Evolutionary conservation across 73 alveolate genomes (phyloP).

Genomic region (Diophrys sp.): DNA sequence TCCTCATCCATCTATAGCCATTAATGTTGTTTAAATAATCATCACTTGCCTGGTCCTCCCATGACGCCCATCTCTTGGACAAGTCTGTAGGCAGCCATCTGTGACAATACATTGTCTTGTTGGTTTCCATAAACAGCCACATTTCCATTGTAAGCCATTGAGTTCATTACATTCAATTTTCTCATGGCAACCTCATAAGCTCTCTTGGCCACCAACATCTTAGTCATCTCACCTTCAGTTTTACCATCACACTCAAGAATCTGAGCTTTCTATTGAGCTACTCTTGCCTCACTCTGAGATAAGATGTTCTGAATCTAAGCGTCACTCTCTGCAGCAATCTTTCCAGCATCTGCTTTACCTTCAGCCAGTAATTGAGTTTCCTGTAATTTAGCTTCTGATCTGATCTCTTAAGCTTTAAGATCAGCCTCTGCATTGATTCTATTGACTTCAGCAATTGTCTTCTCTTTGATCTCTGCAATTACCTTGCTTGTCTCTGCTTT

Average conservation of each 20-base stretch:
- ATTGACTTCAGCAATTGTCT: slow-evolving; percentile 42
- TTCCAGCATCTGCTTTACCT: slow-evolving; percentile 45
- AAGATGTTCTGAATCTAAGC: slow-evolving; percentile 4
- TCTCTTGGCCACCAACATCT: slow-evolving; percentile 12
- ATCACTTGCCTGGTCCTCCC: neutral
- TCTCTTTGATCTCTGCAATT: slow-evolving; percentile 46
- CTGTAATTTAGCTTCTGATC: slow-evolving; percentile 38
- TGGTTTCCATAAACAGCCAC: slow-evolving; percentile 32
- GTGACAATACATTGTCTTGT: slow-evolving; percentile 23
- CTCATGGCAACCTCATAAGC: slow-evolving; percentile 4
- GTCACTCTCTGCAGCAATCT: slow-evolving; percentile 27
- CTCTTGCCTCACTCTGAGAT: neutral
- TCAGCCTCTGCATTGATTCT: slow-evolving; percentile 44
- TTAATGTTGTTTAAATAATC: neutral
- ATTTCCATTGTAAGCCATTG: slow-evolving; percentile 8
- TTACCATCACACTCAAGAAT: neutral
- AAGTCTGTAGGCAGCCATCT: slow-evolving; percentile 49
- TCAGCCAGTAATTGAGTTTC: slow-evolving; percentile 46
- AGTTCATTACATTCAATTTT: neutral
- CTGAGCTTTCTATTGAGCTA: neutral
- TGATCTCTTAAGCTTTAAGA: slow-evolving; percentile 48
- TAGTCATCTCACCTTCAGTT: slow-evolving; percentile 9
- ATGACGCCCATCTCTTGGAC: neutral
- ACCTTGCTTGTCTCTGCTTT: slow-evolving; percentile 46
- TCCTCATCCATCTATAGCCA: too few species aligned